Conservation (phyloP, 2,329 filamentous ascomycete genomes). For the Fusarium praegraminearum region DNA sequence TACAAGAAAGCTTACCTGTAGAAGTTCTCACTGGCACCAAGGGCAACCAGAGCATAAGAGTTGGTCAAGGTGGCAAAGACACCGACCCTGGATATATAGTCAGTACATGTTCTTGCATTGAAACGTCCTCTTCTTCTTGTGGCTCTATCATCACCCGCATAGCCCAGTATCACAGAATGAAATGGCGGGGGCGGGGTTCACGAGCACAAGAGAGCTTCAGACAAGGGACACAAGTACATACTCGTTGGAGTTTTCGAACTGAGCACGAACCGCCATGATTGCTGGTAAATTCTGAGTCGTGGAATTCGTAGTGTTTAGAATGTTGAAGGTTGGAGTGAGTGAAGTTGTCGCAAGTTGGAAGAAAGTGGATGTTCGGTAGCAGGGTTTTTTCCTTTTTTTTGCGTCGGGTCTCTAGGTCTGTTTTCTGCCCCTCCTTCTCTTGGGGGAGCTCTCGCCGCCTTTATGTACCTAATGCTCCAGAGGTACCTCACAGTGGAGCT, state of each 20-base stretch:
- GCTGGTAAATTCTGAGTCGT: conserved; percentile 34
- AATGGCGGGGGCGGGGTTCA: conserved; percentile 47
- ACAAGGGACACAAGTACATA: conserved; percentile 59
- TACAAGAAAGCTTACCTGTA: conserved; percentile 72
- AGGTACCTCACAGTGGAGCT: conserved; percentile 15
- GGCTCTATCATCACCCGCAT: background rate
- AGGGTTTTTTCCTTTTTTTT: conserved; percentile 34
- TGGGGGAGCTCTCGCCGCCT: conserved; percentile 38
- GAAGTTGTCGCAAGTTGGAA: conserved; percentile 31
- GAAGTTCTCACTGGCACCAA: conserved; percentile 98
- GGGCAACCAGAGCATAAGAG: conserved; percentile 92
- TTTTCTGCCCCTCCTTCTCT: conserved; percentile 32
- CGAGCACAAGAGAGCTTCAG: conserved; percentile 20
- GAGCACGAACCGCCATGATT: conserved; percentile 75
- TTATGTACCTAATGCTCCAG: conserved; percentile 43
- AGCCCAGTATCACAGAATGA: conserved; percentile 14
- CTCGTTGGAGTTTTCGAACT: conserved; percentile 94
- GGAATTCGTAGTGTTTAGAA: conserved; percentile 34
- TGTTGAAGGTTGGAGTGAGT: conserved; percentile 22
- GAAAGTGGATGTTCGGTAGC: conserved; percentile 35
- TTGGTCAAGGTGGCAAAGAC: conserved; percentile 98
- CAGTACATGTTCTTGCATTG: conserved; percentile 9
- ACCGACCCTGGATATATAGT: conserved; percentile 75
- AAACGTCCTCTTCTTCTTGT: background rate
- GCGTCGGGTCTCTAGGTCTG: background rate